These are phyloP conservation scores for Phytophthora boehmeriae DNA, from an alignment of 352 stramenopile species.

Conservation along the genomic window DNA sequence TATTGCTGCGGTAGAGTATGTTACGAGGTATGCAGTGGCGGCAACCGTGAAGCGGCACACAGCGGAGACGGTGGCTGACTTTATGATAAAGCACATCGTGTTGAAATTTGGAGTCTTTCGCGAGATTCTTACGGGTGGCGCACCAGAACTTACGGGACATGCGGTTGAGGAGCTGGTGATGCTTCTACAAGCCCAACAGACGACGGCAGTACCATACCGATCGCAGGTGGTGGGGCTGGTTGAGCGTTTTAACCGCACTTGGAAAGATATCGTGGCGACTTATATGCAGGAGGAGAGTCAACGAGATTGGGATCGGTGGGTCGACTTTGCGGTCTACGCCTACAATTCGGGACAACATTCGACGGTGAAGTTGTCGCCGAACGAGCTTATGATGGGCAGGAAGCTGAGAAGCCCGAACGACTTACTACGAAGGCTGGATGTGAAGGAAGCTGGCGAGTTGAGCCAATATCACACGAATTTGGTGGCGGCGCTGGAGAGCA, in stretches of 20 bases:
- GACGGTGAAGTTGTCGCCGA: constrained; percentile 2
- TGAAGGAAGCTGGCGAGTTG: not conserved
- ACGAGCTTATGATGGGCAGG: constrained; percentile 5
- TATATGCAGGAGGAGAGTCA: constrained; percentile 1
- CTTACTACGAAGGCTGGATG: not conserved
- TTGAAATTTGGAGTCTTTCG: too few species aligned
- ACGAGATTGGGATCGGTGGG: constrained; percentile 3
- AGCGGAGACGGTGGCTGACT: too few species aligned
- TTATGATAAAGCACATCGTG: too few species aligned
- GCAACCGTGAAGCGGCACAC: too few species aligned
- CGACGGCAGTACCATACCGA: too few species aligned
- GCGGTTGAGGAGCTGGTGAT: not conserved
- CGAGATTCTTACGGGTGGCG: too few species aligned
- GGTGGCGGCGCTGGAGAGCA: not conserved
- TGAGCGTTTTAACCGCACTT: too few species aligned
- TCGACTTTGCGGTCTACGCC: not conserved
- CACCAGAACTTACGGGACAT: not conserved
- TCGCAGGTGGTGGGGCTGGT: too few species aligned
- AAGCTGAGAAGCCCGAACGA: not conserved
- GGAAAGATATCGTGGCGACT: too few species aligned
- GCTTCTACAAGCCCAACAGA: too few species aligned
- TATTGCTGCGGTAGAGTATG: constrained; percentile 10
- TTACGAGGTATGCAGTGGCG: constrained; percentile 3
- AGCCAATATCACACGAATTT: not conserved
- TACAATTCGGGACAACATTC: constrained; percentile 7